Conservation (phyloP, 2,329 filamentous ascomycete genomes). For the Nothopassalora personata region DNA sequence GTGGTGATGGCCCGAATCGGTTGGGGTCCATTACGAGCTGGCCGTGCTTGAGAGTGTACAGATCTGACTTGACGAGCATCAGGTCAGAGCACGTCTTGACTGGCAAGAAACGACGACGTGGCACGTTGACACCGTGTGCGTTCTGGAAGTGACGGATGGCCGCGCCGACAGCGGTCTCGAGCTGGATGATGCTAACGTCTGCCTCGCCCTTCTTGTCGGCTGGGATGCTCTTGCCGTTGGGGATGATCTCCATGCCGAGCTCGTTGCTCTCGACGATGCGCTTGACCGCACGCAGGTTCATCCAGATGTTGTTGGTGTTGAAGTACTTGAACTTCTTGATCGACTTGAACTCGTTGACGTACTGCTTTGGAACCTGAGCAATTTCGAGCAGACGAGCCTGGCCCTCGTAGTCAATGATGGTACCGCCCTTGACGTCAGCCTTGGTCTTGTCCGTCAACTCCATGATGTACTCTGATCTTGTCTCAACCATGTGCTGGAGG, state of each 20-base stretch:
- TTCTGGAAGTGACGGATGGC: constrained; percentile 99
- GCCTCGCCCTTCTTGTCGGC: constrained; percentile 99
- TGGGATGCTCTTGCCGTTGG: constrained; percentile 97
- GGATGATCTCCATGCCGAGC: constrained; percentile 98
- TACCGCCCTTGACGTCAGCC: constrained; percentile 99
- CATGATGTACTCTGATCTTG: constrained; percentile 97
- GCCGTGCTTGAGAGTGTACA: constrained; percentile 97
- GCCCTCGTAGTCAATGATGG: constrained; percentile 99
- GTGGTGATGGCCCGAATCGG: constrained; percentile 90
- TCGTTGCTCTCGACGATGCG: constrained; percentile 97
- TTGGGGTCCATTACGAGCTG: constrained; percentile 95
- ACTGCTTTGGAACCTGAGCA: constrained; percentile 98
- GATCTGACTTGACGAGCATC: constrained; percentile 98
- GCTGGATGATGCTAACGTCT: constrained; percentile 93
- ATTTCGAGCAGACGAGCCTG: constrained; percentile 96
- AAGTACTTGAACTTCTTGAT: constrained; percentile 99
- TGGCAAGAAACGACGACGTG: constrained; percentile 93
- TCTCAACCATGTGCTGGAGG: constrained; percentile 98
- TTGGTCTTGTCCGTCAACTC: constrained; percentile 99
- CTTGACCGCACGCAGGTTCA: constrained; percentile 96
- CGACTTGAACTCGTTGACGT: constrained; percentile 99
- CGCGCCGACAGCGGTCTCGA: constrained; percentile 96
- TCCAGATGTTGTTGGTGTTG: constrained; percentile 99
- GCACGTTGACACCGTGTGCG: constrained; percentile 97
- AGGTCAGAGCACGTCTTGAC: constrained; percentile 99